A percentile compares a stretch with the other conserved stretches of the same genome.
These are phyloP conservation scores for Collybia sordida DNA, from an alignment of 768 basidiomycete genomes.

Conservation along the genomic window DNA sequence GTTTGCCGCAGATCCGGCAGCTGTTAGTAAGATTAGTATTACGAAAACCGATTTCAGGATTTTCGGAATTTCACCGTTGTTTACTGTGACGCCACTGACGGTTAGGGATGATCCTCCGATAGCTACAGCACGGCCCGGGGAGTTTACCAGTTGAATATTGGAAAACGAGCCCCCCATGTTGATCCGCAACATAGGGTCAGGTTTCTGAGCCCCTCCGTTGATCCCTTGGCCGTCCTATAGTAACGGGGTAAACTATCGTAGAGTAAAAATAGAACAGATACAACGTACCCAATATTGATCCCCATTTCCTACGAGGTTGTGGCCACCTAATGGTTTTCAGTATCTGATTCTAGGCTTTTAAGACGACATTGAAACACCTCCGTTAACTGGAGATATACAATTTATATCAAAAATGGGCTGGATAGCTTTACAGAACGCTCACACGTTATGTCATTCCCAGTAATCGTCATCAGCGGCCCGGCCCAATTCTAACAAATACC, in stretches of 20 bases:
- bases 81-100: slow-evolving; percentile 13
- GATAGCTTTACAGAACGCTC: not conserved
- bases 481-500: slow-evolving; percentile 6
- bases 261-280: not conserved
- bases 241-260: not conserved
- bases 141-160: slow-evolving; percentile 14
- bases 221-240: slow-evolving; percentile 16
- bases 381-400: too few relatives aligned
- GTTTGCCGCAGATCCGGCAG: slow-evolving; percentile 15
- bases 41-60: not conserved
- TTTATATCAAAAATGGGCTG: not conserved
- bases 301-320: slow-evolving; percentile 14
- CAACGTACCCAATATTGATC: slow-evolving; percentile 13
- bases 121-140: slow-evolving; percentile 13
- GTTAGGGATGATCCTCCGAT: slow-evolving; percentile 15
- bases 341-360: not conserved
- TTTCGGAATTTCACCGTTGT: slow-evolving; percentile 10
- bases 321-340: slow-evolving; percentile 10
- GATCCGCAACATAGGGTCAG: slow-evolving; percentile 18
- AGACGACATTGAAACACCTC: too few relatives aligned
- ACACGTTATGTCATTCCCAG: slow-evolving; percentile 17
- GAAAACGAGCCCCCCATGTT: slow-evolving; percentile 18
- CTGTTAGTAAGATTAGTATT: not conserved
- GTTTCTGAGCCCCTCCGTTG: slow-evolving; percentile 13
- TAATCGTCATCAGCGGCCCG: slow-evolving; percentile 15